A percentile compares a stretch with the other conserved stretches of the same genome.
phyloP scores from a whole-genome alignment of 2,329 filamentous ascomycete species.

The Lizonia empirigonia region DNA sequence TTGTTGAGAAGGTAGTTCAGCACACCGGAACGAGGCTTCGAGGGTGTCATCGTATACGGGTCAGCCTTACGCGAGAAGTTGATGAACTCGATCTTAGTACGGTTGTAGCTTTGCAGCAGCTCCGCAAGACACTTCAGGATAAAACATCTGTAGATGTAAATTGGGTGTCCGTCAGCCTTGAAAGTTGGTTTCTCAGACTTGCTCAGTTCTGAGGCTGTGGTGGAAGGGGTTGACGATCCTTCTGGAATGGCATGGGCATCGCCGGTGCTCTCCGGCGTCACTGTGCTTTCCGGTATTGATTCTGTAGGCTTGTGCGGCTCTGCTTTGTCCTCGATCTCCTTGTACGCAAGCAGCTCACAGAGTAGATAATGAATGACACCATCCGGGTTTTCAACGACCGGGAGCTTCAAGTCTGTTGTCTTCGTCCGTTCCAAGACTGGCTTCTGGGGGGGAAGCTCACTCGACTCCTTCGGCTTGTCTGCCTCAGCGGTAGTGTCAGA shows the following conservation, averaged over 20 bases:
- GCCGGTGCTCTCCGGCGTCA: not conserved
- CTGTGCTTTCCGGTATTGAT: constrained; percentile 42
- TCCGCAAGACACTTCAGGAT: constrained; percentile 90
- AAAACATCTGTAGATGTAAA: constrained; percentile 96
- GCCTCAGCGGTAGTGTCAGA: constrained; percentile 42
- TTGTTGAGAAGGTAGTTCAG: constrained; percentile 91
- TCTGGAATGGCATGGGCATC: constrained; percentile 15
- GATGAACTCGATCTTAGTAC: constrained; percentile 97
- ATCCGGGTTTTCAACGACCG: constrained; percentile 88
- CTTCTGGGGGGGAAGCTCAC: constrained; percentile 33
- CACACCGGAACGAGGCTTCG: constrained; percentile 90
- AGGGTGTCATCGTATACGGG: constrained; percentile 81
- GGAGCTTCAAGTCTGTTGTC: constrained; percentile 73
- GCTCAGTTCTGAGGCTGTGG: constrained; percentile 21
- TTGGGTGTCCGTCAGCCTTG: constrained; percentile 90
- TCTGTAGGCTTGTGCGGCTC: constrained; percentile 52
- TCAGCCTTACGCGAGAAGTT: constrained; percentile 96
- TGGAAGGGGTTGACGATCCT: constrained; percentile 15
- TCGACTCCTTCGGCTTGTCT: constrained; percentile 43
- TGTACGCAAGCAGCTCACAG: constrained; percentile 88
- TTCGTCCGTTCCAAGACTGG: constrained; percentile 70
- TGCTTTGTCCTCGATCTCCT: constrained; percentile 88
- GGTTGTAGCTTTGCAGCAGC: constrained; percentile 87
- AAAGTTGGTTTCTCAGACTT: constrained; percentile 73
- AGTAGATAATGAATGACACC: constrained; percentile 95